Evolutionary conservation across 371 early-diverging fungal genomes (phyloP).

Genomic region (Sporodiniella umbellata): DNA sequence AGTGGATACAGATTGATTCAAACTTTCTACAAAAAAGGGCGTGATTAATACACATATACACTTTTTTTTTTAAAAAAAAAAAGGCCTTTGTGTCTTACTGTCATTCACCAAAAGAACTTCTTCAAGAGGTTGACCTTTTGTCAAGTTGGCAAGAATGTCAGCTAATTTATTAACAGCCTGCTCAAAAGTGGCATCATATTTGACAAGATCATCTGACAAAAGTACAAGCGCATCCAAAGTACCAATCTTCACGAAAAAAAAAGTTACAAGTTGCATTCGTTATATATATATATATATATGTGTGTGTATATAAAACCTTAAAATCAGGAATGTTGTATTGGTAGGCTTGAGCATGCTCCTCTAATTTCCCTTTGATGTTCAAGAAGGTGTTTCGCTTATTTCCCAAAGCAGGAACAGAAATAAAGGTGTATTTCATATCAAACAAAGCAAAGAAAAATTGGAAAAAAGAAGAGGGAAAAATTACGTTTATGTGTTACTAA

Average conservation of each 20-base stretch:
- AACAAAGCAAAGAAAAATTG: neutral
- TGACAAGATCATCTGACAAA: constrained; percentile 90
- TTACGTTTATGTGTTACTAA: neutral
- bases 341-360: constrained; percentile 40
- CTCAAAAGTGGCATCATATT: constrained; percentile 79
- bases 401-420: constrained; percentile 51
- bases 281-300: no score
- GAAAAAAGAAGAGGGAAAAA: neutral
- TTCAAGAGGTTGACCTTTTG: constrained; percentile 46
- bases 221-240: constrained; percentile 89
- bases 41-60: neutral
- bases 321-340: constrained; percentile 49
- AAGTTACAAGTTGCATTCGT: neutral
- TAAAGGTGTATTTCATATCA: constrained; percentile 44
- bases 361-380: constrained; percentile 41
- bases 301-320: no score
- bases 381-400: constrained; percentile 43
- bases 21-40: constrained; percentile 51
- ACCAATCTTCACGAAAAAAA: constrained; percentile 67
- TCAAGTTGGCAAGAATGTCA: constrained; percentile 71
- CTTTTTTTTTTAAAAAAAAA: neutral
- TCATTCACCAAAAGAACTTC: constrained; percentile 74
- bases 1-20: constrained; percentile 78
- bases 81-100: no score
- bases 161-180: constrained; percentile 72